Percentiles rank a stretch among this genome's conserved stretches.
Conservation (phyloP, 179 eudicot genomes). For the Dionaea muscipula region DNA sequence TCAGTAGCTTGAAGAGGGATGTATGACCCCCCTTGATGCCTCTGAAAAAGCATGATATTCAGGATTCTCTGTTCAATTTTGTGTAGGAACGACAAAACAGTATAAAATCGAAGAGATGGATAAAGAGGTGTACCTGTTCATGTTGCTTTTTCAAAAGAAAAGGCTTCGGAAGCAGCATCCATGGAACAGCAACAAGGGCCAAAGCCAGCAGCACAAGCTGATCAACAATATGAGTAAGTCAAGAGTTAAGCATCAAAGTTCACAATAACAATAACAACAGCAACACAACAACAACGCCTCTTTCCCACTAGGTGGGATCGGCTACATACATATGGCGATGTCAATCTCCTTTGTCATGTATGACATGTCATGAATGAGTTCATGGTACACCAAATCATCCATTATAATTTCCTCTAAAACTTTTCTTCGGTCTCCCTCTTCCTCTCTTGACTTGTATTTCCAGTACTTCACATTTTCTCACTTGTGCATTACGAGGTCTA, state of each 20-base stretch:
- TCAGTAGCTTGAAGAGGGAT: slow-evolving; percentile 30
- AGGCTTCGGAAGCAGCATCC: slow-evolving; percentile 74
- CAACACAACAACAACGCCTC: no score
- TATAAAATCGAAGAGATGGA: neutral
- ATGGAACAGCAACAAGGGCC: slow-evolving; percentile 62
- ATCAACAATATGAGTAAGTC: slow-evolving; percentile 3
- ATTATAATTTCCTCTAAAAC: no score
- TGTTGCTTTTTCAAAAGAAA: slow-evolving; percentile 55
- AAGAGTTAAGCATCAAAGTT: neutral
- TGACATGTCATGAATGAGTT: no score
- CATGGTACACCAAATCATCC: no score
- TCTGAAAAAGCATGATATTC: slow-evolving; percentile 23
- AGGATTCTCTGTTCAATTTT: neutral
- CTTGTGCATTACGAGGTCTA: no score
- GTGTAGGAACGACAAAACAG: neutral
- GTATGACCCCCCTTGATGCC: slow-evolving; percentile 45
- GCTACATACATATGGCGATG: no score
- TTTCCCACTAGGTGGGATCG: no score
- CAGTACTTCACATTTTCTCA: no score
- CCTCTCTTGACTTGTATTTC: no score
- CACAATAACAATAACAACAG: no score
- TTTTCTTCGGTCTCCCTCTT: no score
- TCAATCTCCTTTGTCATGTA: no score
- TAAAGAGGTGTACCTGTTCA: slow-evolving; percentile 30
- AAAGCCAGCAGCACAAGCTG: slow-evolving; percentile 44